Evolutionary conservation across 2,329 filamentous ascomycete species (phyloP).

Genomic region (Cladosporium sp.): DNA sequence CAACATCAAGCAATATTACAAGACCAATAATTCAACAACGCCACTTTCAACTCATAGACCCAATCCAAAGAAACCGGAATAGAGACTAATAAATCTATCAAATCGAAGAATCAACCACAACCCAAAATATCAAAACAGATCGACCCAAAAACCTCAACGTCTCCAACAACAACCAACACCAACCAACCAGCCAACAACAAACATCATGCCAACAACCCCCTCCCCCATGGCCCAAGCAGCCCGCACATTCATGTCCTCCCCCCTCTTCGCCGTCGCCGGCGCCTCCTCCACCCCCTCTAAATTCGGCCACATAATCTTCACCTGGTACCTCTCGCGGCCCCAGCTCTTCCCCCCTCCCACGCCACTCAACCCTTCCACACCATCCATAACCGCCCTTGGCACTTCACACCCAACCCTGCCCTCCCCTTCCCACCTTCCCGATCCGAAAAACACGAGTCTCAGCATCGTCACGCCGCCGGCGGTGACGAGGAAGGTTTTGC

Average conservation of each 20-base stretch:
- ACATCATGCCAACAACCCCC: not conserved
- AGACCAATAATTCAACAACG: too few species aligned
- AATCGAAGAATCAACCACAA: too few species aligned
- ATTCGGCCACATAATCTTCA: constrained; percentile 86
- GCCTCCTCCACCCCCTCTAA: constrained; percentile 81
- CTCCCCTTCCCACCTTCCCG: constrained; percentile 60
- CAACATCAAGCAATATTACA: too few species aligned
- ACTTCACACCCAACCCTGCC: constrained; percentile 48
- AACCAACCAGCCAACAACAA: not conserved
- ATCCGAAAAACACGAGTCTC: constrained; percentile 67
- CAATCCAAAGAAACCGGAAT: too few species aligned
- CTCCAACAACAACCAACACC: too few species aligned
- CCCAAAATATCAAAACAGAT: too few species aligned
- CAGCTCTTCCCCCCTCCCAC: constrained; percentile 59
- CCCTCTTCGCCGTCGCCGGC: constrained; percentile 82
- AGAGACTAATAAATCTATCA: too few species aligned
- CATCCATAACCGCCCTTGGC: constrained; percentile 59
- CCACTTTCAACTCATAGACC: too few species aligned
- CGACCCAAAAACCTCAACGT: too few species aligned
- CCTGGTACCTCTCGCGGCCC: constrained; percentile 77
- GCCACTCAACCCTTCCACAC: constrained; percentile 73
- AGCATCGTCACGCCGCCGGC: constrained; percentile 84
- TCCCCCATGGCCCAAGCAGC: constrained; percentile 63
- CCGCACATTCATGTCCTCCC: constrained; percentile 73
- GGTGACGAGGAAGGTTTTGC: constrained; percentile 68